Evolutionary conservation across 495 filamentous ascomycete species (phyloP).

Genomic region (Talaromyces liani): DNA sequence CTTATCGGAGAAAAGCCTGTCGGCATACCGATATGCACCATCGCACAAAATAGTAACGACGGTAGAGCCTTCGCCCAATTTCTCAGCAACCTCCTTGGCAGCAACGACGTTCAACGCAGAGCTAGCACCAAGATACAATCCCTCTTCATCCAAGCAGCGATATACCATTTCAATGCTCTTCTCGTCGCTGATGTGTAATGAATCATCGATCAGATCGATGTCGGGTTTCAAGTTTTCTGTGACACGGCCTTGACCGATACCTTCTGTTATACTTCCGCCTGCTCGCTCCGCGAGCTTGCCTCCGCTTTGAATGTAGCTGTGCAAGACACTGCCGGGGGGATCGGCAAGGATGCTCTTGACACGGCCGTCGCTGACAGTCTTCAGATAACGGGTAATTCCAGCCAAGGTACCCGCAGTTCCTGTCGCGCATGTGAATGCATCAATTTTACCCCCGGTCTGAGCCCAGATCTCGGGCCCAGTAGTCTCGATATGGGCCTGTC

Average conservation of each 20-base stretch:
- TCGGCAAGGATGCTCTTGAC: constrained; percentile 93
- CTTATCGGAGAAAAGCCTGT: constrained; percentile 79
- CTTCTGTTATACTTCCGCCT: constrained; percentile 91
- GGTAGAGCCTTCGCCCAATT: constrained; percentile 79
- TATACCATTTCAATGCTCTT: constrained; percentile 98
- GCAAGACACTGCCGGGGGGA: constrained; percentile 84
- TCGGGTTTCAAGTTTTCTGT: constrained; percentile 89
- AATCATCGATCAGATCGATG: constrained; percentile 77
- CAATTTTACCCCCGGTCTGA: constrained; percentile 80
- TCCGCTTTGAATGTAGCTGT: constrained; percentile 82
- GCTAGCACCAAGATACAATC: constrained; percentile 91
- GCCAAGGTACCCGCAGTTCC: constrained; percentile 91
- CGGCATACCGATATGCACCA: constrained; percentile 93
- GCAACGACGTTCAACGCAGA: constrained; percentile 91
- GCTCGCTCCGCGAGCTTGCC: constrained; percentile 74
- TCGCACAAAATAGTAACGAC: constrained; percentile 93
- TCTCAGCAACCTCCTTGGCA: constrained; percentile 88
- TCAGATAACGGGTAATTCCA: constrained; percentile 82
- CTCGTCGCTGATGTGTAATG: constrained; percentile 79
- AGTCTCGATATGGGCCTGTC: constrained; percentile 90
- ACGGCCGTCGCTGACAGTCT: constrained; percentile 66
- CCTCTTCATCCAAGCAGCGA: constrained; percentile 92
- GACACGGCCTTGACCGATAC: constrained; percentile 94
- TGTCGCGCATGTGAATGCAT: constrained; percentile 93
- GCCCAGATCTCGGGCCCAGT: constrained; percentile 96